These are phyloP conservation scores for Candida orba DNA, from an alignment of 805 yeast species.

Conservation along the genomic window DNA sequence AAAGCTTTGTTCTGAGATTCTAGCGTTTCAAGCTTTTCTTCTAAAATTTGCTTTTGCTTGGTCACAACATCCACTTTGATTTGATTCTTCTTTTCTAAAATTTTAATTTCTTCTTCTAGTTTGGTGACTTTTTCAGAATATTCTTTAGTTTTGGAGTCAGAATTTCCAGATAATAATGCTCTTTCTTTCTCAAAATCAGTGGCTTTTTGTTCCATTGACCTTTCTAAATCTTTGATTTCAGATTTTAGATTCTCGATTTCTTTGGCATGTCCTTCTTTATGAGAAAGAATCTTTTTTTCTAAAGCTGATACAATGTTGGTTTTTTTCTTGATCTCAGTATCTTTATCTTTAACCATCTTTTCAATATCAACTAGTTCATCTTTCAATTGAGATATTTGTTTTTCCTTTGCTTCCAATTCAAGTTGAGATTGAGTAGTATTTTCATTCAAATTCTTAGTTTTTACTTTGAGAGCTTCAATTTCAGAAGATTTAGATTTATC, in stretches of 20 bases:
- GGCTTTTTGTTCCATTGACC: slow-evolving; percentile 30
- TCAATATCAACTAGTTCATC: neutral
- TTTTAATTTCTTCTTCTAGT: slow-evolving; percentile 30
- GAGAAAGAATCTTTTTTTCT: slow-evolving; percentile 16
- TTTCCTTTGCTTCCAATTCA: neutral
- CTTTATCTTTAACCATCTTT: slow-evolving; percentile 5
- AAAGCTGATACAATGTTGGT: slow-evolving; percentile 12
- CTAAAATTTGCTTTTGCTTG: slow-evolving; percentile 9
- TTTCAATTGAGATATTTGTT: neutral
- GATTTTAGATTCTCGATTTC: slow-evolving; percentile 22
- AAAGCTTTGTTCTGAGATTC: slow-evolving; percentile 7
- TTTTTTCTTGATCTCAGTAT: slow-evolving; percentile 1
- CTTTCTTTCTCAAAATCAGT: slow-evolving; percentile 47
- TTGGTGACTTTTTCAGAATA: slow-evolving; percentile 38
- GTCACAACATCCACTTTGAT: slow-evolving; percentile 7
- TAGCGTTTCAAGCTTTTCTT: slow-evolving; percentile 12
- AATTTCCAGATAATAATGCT: slow-evolving; percentile 37
- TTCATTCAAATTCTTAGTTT: neutral
- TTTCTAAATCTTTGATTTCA: slow-evolving; percentile 25
- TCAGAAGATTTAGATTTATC: slow-evolving; percentile 9
- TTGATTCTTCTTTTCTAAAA: slow-evolving; percentile 7
- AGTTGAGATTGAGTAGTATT: neutral
- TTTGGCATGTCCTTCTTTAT: slow-evolving; percentile 14
- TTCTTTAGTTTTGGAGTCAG: slow-evolving; percentile 43
- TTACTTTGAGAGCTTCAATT: slow-evolving; percentile 3